Base-by-base conservation (phyloP, 139 green algal species). In the Axilococcus clingmanii region DNA sequence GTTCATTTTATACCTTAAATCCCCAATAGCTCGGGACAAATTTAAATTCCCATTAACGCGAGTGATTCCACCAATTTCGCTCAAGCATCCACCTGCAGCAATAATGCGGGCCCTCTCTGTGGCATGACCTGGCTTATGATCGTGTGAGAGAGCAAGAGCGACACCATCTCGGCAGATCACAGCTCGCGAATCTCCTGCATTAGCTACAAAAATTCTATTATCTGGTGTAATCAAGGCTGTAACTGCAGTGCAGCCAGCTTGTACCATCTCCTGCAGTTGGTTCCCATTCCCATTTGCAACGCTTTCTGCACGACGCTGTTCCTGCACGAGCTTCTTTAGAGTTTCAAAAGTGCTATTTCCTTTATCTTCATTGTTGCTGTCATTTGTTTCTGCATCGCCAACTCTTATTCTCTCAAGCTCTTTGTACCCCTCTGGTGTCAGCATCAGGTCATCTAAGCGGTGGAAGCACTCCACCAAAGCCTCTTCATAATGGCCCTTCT, bases 21-120 rank as follows among this genome's bases (percentile, higher is more conserved):
- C 91, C 0, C 91, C 91, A 48, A 98, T 93, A 0, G 91, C 93
- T 22, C 89, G 75, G 4, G 79, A 91, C 56, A 98, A 72, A 66
- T 95, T 94, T 4, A 96, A 76, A 63, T 94, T 94, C 63, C 87
- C 88, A 51, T 96, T 96, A 1, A 96, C 88, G 22, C 88, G 68
- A 43, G 46, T 62, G 35, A 68, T 74, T 37, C 57, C 65, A 36
- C 54, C 60, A 25, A 81, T 64, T 25, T 77, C 62, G 3, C 38
- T 61, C 14, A 83, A 48, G 35, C 81, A 86, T 31, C 71, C 80
- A 40, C 88, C 88, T 7, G 88, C 88, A 7, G 73, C 74, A 25
- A 82, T 70, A 49, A 95, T 96, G 51, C 88, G 72, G 2, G 63
- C 65, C 5, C 68, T 59, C 54, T 96, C 88, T 2, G 24, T 52